Conservation (phyloP, 2,329 filamentous ascomycete species). For the Neonectria sp. region DNA sequence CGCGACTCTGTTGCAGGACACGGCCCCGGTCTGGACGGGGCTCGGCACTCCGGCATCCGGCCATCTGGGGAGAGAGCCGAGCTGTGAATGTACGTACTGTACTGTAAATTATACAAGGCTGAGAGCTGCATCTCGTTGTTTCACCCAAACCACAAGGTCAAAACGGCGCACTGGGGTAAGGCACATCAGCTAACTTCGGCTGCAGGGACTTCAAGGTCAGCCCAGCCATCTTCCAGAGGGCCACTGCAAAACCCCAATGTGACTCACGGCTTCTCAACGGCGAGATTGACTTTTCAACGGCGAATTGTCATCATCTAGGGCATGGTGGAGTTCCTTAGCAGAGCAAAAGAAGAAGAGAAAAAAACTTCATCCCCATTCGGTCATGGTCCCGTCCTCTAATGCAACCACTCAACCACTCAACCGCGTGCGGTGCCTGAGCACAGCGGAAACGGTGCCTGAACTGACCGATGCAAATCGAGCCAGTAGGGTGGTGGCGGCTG, state of each 20-base stretch:
- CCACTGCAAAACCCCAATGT: neutral
- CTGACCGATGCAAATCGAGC: slow-evolving; percentile 30
- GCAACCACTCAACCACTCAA: slow-evolving; percentile 33
- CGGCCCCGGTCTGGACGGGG: slow-evolving; percentile 2
- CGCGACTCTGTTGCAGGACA: slow-evolving; percentile 28
- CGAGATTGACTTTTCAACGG: neutral
- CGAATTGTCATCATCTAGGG: neutral
- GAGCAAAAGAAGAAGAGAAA: slow-evolving; percentile 11
- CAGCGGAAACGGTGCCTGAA: slow-evolving; percentile 27
- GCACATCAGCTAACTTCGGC: neutral
- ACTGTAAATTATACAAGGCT: neutral
- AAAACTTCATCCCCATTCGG: slow-evolving; percentile 17
- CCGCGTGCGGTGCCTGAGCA: slow-evolving; percentile 28
- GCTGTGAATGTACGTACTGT: slow-evolving; percentile 1
- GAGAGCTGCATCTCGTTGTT: slow-evolving; percentile 1
- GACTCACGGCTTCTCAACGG: neutral
- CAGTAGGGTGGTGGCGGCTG: slow-evolving; percentile 21
- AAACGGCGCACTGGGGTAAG: neutral
- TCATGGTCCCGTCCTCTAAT: slow-evolving; percentile 14
- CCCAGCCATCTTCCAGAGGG: neutral
- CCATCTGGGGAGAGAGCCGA: slow-evolving; percentile 20
- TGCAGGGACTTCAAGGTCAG: neutral
- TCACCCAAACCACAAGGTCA: slow-evolving; percentile 6
- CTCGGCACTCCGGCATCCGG: slow-evolving; percentile 18
- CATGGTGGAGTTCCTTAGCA: slow-evolving; percentile 2